phyloP scores from a whole-genome alignment of 371 early-diverging fungal genomes.

The Amoeboradix gromovi region DNA sequence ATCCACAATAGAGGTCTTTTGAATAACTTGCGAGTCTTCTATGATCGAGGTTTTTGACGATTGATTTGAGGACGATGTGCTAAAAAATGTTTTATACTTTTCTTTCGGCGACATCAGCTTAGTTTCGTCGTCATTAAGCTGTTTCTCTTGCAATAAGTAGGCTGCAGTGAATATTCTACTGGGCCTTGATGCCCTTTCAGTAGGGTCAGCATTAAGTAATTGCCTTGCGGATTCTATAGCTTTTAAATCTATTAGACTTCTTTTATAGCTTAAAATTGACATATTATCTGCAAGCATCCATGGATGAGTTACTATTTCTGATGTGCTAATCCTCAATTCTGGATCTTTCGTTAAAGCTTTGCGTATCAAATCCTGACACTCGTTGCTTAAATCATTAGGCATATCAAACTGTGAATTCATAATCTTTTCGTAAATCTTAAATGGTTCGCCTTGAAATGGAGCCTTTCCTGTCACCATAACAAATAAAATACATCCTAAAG shows the following conservation, averaged over 20 bases:
- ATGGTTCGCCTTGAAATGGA: slow-evolving; percentile 37
- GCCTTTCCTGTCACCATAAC: slow-evolving; percentile 39
- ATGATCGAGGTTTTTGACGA: background rate
- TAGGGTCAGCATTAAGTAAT: background rate
- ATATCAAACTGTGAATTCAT: background rate
- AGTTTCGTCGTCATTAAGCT: background rate
- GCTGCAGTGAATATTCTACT: background rate
- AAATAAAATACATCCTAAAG: slow-evolving; percentile 44
- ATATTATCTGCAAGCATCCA: background rate
- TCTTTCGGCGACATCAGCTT: background rate
- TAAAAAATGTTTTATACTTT: background rate
- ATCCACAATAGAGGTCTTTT: background rate
- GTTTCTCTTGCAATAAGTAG: background rate
- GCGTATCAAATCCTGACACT: background rate
- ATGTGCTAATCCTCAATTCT: background rate
- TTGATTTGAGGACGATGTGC: background rate
- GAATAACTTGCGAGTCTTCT: background rate
- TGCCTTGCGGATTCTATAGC: background rate
- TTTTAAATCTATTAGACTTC: background rate
- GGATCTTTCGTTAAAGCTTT: background rate
- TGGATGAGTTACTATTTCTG: background rate
- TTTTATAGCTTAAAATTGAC: background rate
- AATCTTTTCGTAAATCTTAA: background rate
- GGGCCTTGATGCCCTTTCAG: background rate
- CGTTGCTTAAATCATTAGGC: background rate